A percentile compares a stretch with the other conserved stretches of the same genome.
phyloP scores from a whole-genome alignment of 2,329 filamentous ascomycete genomes.

The Fusarium anguioides region DNA sequence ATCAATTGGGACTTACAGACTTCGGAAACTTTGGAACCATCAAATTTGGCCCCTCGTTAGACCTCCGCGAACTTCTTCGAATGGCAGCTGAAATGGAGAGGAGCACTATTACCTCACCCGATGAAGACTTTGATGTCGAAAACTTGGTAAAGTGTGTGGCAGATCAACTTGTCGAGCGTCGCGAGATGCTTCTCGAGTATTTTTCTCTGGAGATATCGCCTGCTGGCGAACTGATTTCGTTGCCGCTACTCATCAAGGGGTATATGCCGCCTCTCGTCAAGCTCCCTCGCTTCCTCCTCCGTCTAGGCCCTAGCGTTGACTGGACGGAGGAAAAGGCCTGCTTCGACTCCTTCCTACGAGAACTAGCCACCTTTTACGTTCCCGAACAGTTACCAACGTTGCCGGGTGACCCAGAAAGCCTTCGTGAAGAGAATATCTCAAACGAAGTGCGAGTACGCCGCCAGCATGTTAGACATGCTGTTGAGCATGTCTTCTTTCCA shows the following conservation, averaged over 20 bases:
- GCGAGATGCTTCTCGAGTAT: constrained; percentile 92
- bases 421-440: constrained; percentile 54
- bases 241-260: constrained; percentile 88
- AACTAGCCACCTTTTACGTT: constrained; percentile 90
- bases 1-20: constrained; percentile 92
- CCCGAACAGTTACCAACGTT: constrained; percentile 81
- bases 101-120: constrained; percentile 52
- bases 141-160: constrained; percentile 74
- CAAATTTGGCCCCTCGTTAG: constrained; percentile 79
- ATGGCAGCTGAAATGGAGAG: constrained; percentile 80
- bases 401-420: constrained; percentile 49
- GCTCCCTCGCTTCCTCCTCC: constrained; percentile 86
- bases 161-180: constrained; percentile 75
- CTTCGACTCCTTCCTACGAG: constrained; percentile 85
- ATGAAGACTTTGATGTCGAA: constrained; percentile 72
- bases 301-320: constrained; percentile 86
- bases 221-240: constrained; percentile 78
- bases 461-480: constrained; percentile 74
- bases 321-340: constrained; percentile 89
- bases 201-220: constrained; percentile 87
- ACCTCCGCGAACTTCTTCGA: constrained; percentile 75
- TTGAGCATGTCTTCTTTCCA: constrained; percentile 91
- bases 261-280: constrained; percentile 90
- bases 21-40: constrained; percentile 95
- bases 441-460: constrained; percentile 69